Conservation (phyloP, 441 rosid genomes). For the Erysimum cheiri region DNA sequence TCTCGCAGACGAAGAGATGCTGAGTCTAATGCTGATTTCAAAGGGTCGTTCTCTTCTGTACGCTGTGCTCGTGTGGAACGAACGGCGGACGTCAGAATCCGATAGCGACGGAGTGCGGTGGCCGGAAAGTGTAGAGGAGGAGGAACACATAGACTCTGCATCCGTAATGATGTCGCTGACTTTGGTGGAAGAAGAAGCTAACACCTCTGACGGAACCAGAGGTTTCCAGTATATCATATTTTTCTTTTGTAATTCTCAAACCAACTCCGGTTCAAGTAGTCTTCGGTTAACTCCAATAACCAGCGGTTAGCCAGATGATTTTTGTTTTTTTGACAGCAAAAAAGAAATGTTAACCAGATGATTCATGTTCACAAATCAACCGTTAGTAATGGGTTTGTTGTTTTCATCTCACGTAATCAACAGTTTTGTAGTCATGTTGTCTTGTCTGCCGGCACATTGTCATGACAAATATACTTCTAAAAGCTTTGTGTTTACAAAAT, state of each 20-base stretch:
- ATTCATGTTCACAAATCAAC: background rate
- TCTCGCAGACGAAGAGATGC: conserved; percentile 89
- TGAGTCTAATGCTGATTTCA: conserved; percentile 58
- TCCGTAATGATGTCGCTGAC: conserved; percentile 17
- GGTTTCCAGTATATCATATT: background rate
- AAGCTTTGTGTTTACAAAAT: background rate
- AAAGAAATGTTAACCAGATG: background rate
- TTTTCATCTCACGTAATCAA: background rate
- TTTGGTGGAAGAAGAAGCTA: conserved; percentile 4
- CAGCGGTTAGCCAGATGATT: background rate
- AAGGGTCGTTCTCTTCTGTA: conserved; percentile 58
- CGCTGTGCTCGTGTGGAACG: conserved; percentile 27
- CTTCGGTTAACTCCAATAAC: background rate
- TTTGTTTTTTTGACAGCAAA: too few relatives aligned
- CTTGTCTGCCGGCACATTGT: too few relatives aligned
- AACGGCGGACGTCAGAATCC: background rate
- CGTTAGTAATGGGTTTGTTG: background rate
- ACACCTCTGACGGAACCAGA: conserved; percentile 19
- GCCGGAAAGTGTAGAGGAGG: conserved; percentile 40
- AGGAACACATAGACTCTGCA: conserved; percentile 40
- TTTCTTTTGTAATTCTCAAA: background rate
- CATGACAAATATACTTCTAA: background rate
- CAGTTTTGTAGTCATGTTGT: background rate
- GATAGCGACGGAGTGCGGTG: conserved; percentile 28
- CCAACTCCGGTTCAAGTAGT: background rate